Evolutionary conservation across 2,329 filamentous ascomycete genomes (phyloP).

Genomic region (Penicillium frequentans): DNA sequence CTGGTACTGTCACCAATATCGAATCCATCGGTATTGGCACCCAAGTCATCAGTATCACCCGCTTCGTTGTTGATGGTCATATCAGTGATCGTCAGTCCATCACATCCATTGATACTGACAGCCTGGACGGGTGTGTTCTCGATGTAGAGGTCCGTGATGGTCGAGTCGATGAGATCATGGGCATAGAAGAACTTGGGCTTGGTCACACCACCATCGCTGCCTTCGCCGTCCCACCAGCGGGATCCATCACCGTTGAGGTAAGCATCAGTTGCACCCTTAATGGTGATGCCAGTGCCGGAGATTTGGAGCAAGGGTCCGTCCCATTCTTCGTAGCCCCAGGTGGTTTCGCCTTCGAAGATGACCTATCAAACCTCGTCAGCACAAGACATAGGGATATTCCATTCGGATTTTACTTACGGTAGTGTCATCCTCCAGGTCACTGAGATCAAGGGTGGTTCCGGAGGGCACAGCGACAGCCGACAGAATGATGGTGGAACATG

Average conservation of each 20-base stretch:
- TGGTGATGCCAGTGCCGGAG: conserved; percentile 13
- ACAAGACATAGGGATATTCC: background rate
- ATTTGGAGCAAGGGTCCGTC: conserved; percentile 16
- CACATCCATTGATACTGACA: conserved; percentile 40
- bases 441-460: conserved; percentile 19
- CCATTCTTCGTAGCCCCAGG: conserved; percentile 21
- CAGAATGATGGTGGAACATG: conserved; percentile 19
- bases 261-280: conserved; percentile 15
- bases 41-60: conserved; percentile 43
- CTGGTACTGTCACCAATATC: conserved; percentile 54
- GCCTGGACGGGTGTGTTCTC: conserved; percentile 38
- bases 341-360: conserved; percentile 18
- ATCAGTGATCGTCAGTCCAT: conserved; percentile 52
- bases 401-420: conserved; percentile 7
- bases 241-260: conserved; percentile 22
- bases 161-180: conserved; percentile 30
- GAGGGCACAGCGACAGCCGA: conserved; percentile 17
- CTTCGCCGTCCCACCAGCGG: conserved; percentile 63
- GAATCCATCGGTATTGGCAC: conserved; percentile 62
- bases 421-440: conserved; percentile 16
- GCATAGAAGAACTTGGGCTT: conserved; percentile 66
- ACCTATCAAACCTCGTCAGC: conserved; percentile 6
- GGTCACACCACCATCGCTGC: conserved; percentile 59
- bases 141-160: conserved; percentile 32
- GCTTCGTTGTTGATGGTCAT: conserved; percentile 60